Base-by-base conservation (phyloP, 495 filamentous ascomycete genomes). In the Hyaloscypha variabilis region DNA sequence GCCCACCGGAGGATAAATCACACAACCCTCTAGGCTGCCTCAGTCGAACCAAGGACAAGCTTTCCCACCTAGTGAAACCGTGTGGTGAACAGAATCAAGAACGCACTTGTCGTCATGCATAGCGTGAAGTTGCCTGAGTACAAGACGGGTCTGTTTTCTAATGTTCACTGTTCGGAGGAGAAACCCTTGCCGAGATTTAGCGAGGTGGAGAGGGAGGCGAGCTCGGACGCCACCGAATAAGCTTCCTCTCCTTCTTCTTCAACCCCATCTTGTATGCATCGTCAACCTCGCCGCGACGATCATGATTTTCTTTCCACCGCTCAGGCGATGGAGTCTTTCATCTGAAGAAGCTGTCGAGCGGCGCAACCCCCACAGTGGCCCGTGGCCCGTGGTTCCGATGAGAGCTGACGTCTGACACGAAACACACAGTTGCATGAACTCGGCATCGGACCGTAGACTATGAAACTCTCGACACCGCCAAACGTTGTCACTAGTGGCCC, bases 351-450 rank as follows among this genome's bases (percentile, higher is more conserved):
- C 39, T 17, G 6, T 46, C 17, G 39, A 46, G 39, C 6, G 13
- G 39, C 31, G 39, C 39, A 17, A 19, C 39, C 39, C n/a, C 39
- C 39, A 19, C 39, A 46, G 4, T 17, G 39, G 17, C 39, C 39
- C 17, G 4, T 17, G 39, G 17, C 39, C 39, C 17, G 39, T 46
- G 39, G 39, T 46, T 46, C 46, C n/a, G 49, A 14, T 62, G 60
- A 34, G 26, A 31, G 49, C 28, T 23, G 60, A 14, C 28, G 21
- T 13, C 23, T 28, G 57, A 42, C 25, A 55, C 53, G 54, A 58
- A 21, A 34, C 39, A 23, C 31, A 55, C 0, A 29, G 17, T 13
- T 49, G 62, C 62, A 65, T 65, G 62, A 65, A 65, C 25, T 52
- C 39, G 25, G 62, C 21, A 23, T 25, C 52, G 52, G 53, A 29